Conservation (phyloP, 495 filamentous ascomycete genomes). For the Chaetomium fimeti region DNA sequence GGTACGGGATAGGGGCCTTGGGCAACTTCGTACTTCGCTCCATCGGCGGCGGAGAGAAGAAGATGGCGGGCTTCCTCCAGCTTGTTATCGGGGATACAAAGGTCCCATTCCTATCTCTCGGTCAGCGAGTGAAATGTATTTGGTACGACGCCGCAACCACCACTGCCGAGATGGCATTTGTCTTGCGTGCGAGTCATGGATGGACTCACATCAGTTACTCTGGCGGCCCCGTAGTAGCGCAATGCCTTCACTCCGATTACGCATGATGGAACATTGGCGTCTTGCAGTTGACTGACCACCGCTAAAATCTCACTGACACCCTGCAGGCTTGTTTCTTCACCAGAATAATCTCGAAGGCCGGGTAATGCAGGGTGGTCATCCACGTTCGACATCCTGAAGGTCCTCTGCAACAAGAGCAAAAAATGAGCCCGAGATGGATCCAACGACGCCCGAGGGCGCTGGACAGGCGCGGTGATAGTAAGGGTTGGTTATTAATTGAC, state of each 20-base stretch:
- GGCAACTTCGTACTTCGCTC: constrained; percentile 3
- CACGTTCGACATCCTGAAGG: not conserved
- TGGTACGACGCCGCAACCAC: too few species aligned
- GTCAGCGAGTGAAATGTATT: not conserved
- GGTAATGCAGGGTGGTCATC: not conserved
- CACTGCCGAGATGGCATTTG: too few species aligned
- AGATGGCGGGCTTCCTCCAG: constrained; percentile 1
- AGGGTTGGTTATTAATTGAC: too few species aligned
- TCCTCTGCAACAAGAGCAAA: not conserved
- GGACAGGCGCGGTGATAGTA: too few species aligned
- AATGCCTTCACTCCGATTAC: constrained; percentile 15
- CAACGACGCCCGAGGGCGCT: not conserved
- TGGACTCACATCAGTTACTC: constrained; percentile 4
- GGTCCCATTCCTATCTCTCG: constrained; percentile 15
- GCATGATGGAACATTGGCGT: constrained; percentile 9
- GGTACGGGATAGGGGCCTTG: not conserved
- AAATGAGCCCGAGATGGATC: not conserved
- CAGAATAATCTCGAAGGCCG: constrained; percentile 1
- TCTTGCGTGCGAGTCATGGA: not conserved
- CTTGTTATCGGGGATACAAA: constrained; percentile 17
- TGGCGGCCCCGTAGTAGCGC: constrained; percentile 11
- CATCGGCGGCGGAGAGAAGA: not conserved
- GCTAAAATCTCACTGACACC: constrained; percentile 13
- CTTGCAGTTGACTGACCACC: not conserved
- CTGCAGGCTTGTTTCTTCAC: not conserved